Evolutionary conservation across 2,329 filamentous ascomycete genomes (phyloP).

Genomic region (Clonostachys sp.): DNA sequence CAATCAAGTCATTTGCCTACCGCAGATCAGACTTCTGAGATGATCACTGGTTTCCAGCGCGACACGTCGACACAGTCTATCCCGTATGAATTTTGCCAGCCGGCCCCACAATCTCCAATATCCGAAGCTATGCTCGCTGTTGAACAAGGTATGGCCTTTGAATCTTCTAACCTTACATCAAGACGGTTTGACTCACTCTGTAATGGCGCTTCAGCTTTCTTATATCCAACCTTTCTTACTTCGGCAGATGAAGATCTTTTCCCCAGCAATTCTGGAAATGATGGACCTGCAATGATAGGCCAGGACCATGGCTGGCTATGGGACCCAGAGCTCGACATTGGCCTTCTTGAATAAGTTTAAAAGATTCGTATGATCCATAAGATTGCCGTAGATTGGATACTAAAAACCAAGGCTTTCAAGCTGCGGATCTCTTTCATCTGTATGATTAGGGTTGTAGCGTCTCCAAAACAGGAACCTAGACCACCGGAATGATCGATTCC

Average conservation of each 20-base stretch:
- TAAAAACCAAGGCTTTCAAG: no score
- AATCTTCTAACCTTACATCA: neutral
- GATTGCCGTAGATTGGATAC: no score
- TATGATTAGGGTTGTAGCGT: no score
- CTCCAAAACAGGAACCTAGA: no score
- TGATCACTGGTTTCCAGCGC: neutral
- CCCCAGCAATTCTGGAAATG: neutral
- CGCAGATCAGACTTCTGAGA: neutral
- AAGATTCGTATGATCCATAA: no score
- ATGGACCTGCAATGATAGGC: neutral
- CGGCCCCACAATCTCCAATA: neutral
- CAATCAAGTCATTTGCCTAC: neutral
- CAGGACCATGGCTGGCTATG: neutral
- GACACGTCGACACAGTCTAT: neutral
- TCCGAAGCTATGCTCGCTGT: neutral
- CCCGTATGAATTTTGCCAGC: neutral
- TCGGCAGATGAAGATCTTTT: neutral
- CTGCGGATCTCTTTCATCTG: no score
- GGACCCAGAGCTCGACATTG: neutral
- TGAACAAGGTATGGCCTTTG: neutral
- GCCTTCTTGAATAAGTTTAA: no score
- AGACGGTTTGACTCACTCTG: neutral
- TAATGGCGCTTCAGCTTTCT: neutral
- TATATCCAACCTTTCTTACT: neutral
- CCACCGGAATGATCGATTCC: no score